A percentile compares a stretch with the other conserved stretches of the same genome.
Evolutionary conservation across 257 asterid species (phyloP).

Genomic region (Ilex aquifolium): DNA sequence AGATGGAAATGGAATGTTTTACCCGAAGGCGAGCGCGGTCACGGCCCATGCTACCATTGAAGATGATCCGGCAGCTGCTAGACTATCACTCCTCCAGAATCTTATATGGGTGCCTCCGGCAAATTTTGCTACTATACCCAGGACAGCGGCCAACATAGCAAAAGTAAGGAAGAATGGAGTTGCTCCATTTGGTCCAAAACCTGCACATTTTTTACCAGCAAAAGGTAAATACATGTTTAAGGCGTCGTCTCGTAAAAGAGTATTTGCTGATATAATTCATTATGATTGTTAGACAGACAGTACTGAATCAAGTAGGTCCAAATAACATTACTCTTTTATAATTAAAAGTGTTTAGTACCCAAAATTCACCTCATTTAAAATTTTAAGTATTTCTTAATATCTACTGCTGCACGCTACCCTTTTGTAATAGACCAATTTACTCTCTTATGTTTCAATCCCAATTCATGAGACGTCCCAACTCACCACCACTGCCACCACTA

Average conservation of each 20-base stretch:
- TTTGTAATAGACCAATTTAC: too few species aligned
- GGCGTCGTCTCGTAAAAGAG: too few species aligned
- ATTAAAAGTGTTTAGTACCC: too few species aligned
- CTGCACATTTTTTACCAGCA: slow-evolving; percentile 16
- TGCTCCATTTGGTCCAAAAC: slow-evolving; percentile 84
- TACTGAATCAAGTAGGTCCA: too few species aligned
- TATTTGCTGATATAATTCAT: not conserved
- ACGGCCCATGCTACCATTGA: slow-evolving; percentile 77
- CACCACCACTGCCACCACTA: too few species aligned
- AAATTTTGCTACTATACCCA: slow-evolving; percentile 66
- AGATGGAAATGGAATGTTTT: not conserved
- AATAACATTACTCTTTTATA: too few species aligned
- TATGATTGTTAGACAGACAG: not conserved
- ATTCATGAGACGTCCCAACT: too few species aligned
- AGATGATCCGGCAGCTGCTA: slow-evolving; percentile 75
- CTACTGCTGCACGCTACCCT: too few species aligned
- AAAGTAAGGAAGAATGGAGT: slow-evolving; percentile 58
- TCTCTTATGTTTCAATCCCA: too few species aligned
- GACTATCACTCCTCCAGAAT: slow-evolving; percentile 77
- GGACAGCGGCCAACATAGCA: slow-evolving; percentile 55
- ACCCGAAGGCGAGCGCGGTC: slow-evolving; percentile 82
- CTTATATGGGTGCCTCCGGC: slow-evolving; percentile 73
- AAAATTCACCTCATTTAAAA: too few species aligned
- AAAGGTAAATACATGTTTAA: not conserved
- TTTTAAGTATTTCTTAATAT: too few species aligned